phyloP scores from a whole-genome alignment of 306 rosid genomes.

The Argentina anserina region DNA sequence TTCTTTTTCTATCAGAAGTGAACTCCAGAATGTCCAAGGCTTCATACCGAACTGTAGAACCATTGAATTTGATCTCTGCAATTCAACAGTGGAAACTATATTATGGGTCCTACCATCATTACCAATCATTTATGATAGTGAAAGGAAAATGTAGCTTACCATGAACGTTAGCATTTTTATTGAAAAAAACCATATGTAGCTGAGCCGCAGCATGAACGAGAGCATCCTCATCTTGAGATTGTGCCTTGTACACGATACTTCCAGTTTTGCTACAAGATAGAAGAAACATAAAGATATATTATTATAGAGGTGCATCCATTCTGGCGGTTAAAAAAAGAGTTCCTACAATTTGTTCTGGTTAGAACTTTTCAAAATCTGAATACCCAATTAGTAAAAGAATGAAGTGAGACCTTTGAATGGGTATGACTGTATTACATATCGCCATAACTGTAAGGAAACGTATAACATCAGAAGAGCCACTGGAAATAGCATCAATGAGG shows the following conservation, averaged over 20 bases:
- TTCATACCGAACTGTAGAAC: constrained; percentile 63
- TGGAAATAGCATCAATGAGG: constrained; percentile 63
- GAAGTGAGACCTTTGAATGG: constrained; percentile 60
- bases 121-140: constrained; percentile 14
- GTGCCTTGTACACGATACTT: constrained; percentile 84
- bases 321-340: constrained; percentile 1
- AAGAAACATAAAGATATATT: constrained; percentile 26
- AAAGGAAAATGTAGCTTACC: constrained; percentile 46
- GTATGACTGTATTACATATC: constrained; percentile 89
- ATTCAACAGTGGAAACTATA: constrained; percentile 24
- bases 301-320: constrained; percentile 7
- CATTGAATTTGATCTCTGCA: constrained; percentile 86
- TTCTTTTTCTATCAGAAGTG: constrained; percentile 96
- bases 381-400: constrained; percentile 4
- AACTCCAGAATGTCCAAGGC: constrained; percentile 89
- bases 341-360: neutral
- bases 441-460: constrained; percentile 89
- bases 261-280: constrained; percentile 70
- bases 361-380: constrained; percentile 13
- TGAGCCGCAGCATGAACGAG: constrained; percentile 88
- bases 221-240: constrained; percentile 99
- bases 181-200: constrained; percentile 82
- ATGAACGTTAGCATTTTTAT: constrained; percentile 59
- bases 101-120: constrained; percentile 27
- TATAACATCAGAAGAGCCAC: constrained; percentile 68